Conservation (phyloP, 2,329 filamentous ascomycete species). For the Canariomyces notabilis region DNA sequence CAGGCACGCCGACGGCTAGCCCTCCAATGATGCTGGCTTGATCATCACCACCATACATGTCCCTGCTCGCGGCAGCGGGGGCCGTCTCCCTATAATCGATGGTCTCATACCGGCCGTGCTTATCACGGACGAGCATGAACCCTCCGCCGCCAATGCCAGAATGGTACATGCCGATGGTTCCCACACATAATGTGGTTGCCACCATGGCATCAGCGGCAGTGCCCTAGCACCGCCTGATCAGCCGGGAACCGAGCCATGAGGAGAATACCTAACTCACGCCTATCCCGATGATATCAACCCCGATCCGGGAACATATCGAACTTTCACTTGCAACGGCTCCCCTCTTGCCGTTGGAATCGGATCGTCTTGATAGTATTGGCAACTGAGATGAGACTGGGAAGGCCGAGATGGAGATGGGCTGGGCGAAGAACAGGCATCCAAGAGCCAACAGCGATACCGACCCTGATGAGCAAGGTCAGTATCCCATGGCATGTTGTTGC, state of each 20-base stretch:
- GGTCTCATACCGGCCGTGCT: conserved; percentile 72
- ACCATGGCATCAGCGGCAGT: conserved; percentile 75
- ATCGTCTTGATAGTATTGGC: conserved; percentile 2
- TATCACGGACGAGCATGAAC: conserved; percentile 74
- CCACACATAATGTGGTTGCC: conserved; percentile 69
- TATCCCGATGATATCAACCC: conserved; percentile 53
- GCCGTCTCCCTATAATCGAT: conserved; percentile 90
- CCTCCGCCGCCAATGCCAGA: conserved; percentile 84
- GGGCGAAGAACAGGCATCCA: conserved; percentile 7
- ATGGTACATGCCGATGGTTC: conserved; percentile 72
- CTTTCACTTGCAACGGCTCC: conserved; percentile 70
- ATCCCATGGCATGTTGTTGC: background rate
- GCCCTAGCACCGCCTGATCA: conserved; percentile 43
- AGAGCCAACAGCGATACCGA: conserved; percentile 7
- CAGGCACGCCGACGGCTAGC: conserved; percentile 65
- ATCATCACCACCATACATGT: conserved; percentile 77
- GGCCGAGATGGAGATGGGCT: conserved; percentile 7
- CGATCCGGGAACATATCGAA: conserved; percentile 63
- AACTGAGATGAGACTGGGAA: conserved; percentile 9
- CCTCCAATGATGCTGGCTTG: conserved; percentile 65
- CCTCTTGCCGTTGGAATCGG: conserved; percentile 13
- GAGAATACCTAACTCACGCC: conserved; percentile 48
- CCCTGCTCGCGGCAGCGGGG: conserved; percentile 70
- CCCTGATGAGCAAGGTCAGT: conserved; percentile 3
- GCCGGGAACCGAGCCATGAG: background rate